Conservation (phyloP, 257 asterid genomes). For the Plantago major region DNA sequence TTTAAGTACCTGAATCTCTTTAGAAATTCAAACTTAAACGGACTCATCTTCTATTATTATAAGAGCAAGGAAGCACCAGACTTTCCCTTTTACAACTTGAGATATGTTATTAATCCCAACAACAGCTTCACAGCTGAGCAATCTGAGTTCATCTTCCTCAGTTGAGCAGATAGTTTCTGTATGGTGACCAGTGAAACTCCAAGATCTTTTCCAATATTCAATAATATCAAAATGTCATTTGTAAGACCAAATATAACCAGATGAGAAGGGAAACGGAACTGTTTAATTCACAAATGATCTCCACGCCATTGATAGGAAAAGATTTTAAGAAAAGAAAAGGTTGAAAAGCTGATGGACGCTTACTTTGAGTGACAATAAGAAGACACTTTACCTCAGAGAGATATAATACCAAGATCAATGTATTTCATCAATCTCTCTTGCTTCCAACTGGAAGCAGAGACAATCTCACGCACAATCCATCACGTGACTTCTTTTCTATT, state of each 20-base stretch:
- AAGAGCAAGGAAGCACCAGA: slow-evolving; percentile 11
- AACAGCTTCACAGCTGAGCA: slow-evolving; percentile 47
- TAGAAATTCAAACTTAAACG: too few relatives aligned
- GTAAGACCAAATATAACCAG: slow-evolving; percentile 3
- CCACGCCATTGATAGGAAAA: too few relatives aligned
- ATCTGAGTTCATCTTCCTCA: slow-evolving; percentile 53
- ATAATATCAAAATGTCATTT: slow-evolving; percentile 56
- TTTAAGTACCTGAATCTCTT: slow-evolving; percentile 72
- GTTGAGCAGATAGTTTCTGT: slow-evolving; percentile 83
- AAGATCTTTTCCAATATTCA: slow-evolving; percentile 65
- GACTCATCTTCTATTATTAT: too few relatives aligned
- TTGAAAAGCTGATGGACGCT: background rate
- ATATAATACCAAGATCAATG: slow-evolving; percentile 70
- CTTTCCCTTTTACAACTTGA: background rate
- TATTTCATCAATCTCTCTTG: slow-evolving; percentile 60
- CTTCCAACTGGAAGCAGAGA: slow-evolving; percentile 89
- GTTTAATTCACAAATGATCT: background rate
- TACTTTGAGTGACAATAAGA: background rate
- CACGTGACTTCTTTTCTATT: slow-evolving; percentile 83
- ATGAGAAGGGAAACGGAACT: background rate
- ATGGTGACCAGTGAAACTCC: slow-evolving; percentile 60
- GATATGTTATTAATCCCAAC: slow-evolving; percentile 40
- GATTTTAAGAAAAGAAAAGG: background rate
- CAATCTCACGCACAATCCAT: slow-evolving; percentile 67
- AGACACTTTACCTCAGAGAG: slow-evolving; percentile 64